Base-by-base conservation (phyloP, 345 rosid species). In the Chamaenerion angustifolium region DNA sequence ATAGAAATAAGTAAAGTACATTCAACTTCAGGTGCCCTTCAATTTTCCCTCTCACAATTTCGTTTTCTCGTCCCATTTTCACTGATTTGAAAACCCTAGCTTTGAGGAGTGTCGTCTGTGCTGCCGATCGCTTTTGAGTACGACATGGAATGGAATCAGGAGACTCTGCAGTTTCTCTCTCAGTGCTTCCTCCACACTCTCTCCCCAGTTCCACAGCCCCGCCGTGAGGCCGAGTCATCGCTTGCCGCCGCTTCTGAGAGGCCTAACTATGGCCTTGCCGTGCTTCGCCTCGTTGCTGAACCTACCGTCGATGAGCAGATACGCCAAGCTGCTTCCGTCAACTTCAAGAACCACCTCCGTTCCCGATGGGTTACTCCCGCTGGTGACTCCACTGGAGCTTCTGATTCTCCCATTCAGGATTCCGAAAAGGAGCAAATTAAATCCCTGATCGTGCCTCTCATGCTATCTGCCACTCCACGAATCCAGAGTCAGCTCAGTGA, bases 401-500 rank as follows among this genome's bases (percentile, higher is more conserved):
- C 72, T 5, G 48, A 68, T 40, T 0, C 76, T 1, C 76, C 89
- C 40, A 81, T 87, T 27, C 44, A 46, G 0, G 82, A 66, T 57
- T 40, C 80, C 11, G 99, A 88, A 71, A 93, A 93, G 80, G 78
- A 72, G 49, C 90, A 78, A 56, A 82, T 93, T 76, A 88, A 87
- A 72, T 52, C 71, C 52, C 71, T 85, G 17, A 86, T 90, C 64
- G 94, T 90, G 8, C 64, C 78, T 6, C 88, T 90, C 40, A 86
- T 90, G 94, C 81, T 92, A 6, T 75, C 95, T 23, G 56, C 95
- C 21, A 53, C 92, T 8, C 73, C 90, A 8, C 81, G 79, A 6
- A 82, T 93, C 61, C 96, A 92, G 73, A 82, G 94, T 56, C 99
- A 93, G 80, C 77, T 88, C 48, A 80, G 90, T 43, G 95, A 93